Evolutionary conservation across 2,329 filamentous ascomycete genomes (phyloP).

Genomic region (Scytalidium sp.): DNA sequence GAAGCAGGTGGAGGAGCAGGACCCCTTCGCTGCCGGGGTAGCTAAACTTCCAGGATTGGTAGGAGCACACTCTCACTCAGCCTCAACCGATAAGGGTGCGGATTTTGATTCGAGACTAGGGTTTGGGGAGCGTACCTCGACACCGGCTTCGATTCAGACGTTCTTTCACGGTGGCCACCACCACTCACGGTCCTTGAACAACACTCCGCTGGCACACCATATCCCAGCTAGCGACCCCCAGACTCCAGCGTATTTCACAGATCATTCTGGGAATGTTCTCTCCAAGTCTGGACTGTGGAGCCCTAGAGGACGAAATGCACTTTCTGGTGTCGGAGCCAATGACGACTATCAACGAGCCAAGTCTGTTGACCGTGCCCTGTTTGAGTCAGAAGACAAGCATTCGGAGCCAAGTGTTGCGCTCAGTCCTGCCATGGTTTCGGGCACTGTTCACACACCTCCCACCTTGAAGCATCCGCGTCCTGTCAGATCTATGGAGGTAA

Average conservation of each 20-base stretch:
- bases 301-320: conserved; percentile 14
- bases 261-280: conserved; percentile 23
- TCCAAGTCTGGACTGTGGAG: conserved; percentile 17
- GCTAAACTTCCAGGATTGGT: neutral
- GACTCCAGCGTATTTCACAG: conserved; percentile 22
- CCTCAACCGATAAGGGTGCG: conserved; percentile 30
- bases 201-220: conserved; percentile 6
- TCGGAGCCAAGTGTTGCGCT: conserved; percentile 61
- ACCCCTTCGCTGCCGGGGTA: neutral
- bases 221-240: neutral
- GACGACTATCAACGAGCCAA: conserved; percentile 49
- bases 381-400: conserved; percentile 60
- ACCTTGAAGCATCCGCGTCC: conserved; percentile 12
- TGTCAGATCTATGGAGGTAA: conserved; percentile 17
- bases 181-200: conserved; percentile 33
- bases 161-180: conserved; percentile 26
- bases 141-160: conserved; percentile 27
- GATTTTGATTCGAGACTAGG: conserved; percentile 36
- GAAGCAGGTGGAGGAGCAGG: neutral
- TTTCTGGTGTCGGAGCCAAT: conserved; percentile 39
- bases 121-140: conserved; percentile 30
- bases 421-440: conserved; percentile 59
- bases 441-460: conserved; percentile 34
- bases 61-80: conserved; percentile 2
- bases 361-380: conserved; percentile 61